Conservation (phyloP, 768 basidiomycete species). For the Amanita molliuscula region DNA sequence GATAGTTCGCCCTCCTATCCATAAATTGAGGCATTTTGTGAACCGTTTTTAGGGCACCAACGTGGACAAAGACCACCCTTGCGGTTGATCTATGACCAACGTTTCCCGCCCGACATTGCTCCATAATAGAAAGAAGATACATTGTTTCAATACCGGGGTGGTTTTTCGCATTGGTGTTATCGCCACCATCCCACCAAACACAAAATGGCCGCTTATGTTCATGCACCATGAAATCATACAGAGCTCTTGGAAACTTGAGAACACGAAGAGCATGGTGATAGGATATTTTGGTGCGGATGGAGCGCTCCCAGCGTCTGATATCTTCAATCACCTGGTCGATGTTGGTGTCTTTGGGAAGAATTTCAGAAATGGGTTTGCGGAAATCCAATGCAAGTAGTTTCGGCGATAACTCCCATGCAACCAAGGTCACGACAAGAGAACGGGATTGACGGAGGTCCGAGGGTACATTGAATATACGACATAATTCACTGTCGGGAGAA, state of each 20-base stretch:
- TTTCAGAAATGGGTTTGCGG: constrained; percentile 10
- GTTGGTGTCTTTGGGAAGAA: not conserved
- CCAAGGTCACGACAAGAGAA: constrained; percentile 30
- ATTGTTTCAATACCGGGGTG: constrained; percentile 30
- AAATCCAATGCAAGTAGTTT: constrained; percentile 20
- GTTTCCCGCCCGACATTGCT: constrained; percentile 28
- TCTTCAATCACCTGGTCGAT: constrained; percentile 5
- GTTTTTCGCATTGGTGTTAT: constrained; percentile 17
- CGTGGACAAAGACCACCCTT: constrained; percentile 56
- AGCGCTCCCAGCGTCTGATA: constrained; percentile 12
- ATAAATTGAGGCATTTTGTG: constrained; percentile 38
- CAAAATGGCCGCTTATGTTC: constrained; percentile 28
- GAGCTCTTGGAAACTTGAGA: constrained; percentile 34
- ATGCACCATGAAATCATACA: constrained; percentile 36
- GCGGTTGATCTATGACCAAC: constrained; percentile 25
- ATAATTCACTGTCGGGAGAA: constrained; percentile 26
- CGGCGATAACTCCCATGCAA: constrained; percentile 35
- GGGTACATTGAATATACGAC: constrained; percentile 31
- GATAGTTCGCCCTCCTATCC: constrained; percentile 31
- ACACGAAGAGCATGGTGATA: constrained; percentile 32
- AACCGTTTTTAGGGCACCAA: constrained; percentile 40
- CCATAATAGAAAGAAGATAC: constrained; percentile 20
- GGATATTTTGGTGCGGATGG: constrained; percentile 15
- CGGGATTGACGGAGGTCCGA: constrained; percentile 18
- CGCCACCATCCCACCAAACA: constrained; percentile 33